A percentile compares a stretch with the other conserved stretches of the same genome.
Evolutionary conservation across 768 basidiomycete genomes (phyloP).

Genomic region (Suillus bovinus): DNA sequence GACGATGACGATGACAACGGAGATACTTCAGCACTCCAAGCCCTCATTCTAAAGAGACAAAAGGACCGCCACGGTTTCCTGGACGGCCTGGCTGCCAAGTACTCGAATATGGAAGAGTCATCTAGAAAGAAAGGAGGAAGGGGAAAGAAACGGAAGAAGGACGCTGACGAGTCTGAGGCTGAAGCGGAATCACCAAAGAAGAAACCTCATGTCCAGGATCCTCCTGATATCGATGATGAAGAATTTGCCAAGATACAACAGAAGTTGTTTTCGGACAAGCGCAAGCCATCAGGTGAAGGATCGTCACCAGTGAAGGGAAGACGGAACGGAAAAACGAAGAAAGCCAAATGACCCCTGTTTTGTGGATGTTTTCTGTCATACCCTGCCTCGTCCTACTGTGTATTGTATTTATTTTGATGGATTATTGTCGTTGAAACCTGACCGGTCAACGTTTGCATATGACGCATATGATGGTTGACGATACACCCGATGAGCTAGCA

Average conservation of each 20-base stretch:
- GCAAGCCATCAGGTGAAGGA: conserved; percentile 29
- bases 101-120: conserved; percentile 47
- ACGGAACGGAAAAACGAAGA: conserved; percentile 34
- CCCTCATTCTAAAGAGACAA: conserved; percentile 78
- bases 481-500: neutral
- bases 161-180: conserved; percentile 35
- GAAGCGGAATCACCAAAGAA: conserved; percentile 48
- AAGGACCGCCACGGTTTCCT: conserved; percentile 72
- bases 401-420: neutral
- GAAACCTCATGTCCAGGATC: conserved; percentile 43
- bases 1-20: conserved; percentile 44
- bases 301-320: conserved; percentile 25
- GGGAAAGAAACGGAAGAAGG: conserved; percentile 54
- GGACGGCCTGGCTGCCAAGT: conserved; percentile 74
- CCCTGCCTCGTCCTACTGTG: conserved; percentile 1
- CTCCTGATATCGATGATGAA: conserved; percentile 65
- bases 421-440: neutral
- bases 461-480: neutral
- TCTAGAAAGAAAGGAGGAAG: conserved; percentile 43
- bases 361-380: neutral
- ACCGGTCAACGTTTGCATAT: neutral
- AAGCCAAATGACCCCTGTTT: conserved; percentile 30
- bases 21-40: conserved; percentile 71
- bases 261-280: conserved; percentile 50
- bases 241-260: conserved; percentile 64